Conservation (phyloP, 2,329 filamentous ascomycete species). For the Knoxdaviesia proteae region DNA sequence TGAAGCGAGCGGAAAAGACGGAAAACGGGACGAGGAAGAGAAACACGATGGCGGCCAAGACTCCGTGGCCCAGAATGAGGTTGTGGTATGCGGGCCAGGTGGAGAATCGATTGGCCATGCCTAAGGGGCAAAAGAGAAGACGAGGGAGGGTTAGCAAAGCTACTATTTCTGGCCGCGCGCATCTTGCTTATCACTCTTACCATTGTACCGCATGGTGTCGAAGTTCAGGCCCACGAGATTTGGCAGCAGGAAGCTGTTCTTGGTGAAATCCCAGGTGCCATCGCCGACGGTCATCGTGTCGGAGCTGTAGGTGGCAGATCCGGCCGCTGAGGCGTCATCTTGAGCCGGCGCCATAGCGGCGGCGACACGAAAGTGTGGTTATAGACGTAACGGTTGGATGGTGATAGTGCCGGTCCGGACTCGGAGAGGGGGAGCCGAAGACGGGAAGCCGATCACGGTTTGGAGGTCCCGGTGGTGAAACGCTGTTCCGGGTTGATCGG, state of each 20-base stretch:
- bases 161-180: neutral
- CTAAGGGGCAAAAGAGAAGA: conserved; percentile 17
- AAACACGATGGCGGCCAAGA: conserved; percentile 54
- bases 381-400: no score
- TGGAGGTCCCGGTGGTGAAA: no score
- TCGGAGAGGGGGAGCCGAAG: no score
- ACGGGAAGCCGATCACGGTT: no score
- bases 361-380: conserved; percentile 10
- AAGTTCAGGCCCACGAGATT: conserved; percentile 60
- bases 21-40: conserved; percentile 52
- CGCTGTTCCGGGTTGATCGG: no score
- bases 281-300: conserved; percentile 60
- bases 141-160: conserved; percentile 5
- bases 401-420: no score
- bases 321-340: conserved; percentile 43
- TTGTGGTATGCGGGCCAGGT: conserved; percentile 47
- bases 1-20: conserved; percentile 56
- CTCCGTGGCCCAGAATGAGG: conserved; percentile 49
- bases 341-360: conserved; percentile 39
- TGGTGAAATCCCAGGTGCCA: conserved; percentile 62
- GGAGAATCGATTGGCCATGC: conserved; percentile 66
- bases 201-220: conserved; percentile 70
- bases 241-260: conserved; percentile 59
- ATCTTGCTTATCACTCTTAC: conserved; percentile 19
- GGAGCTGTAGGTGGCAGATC: conserved; percentile 52